Evolutionary conservation across 2,329 filamentous ascomycete genomes (phyloP).

Genomic region (Didymella glomerata): DNA sequence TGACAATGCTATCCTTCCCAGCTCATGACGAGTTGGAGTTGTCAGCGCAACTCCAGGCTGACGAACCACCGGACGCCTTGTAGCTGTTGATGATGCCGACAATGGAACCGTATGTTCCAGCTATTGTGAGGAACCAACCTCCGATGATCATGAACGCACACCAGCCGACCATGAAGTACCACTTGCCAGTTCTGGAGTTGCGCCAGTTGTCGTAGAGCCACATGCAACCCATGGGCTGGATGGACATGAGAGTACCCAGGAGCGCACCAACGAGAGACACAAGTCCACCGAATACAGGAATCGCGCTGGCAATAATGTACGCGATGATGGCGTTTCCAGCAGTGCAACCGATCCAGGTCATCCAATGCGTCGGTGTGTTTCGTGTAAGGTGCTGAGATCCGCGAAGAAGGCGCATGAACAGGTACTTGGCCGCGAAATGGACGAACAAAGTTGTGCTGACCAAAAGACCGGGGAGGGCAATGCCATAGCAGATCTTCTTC

Average conservation of each 20-base stretch:
- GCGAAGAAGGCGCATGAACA: conserved; percentile 74
- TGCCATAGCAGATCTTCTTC: conserved; percentile 71
- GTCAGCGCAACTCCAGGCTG: conserved; percentile 38
- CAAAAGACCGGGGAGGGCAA: conserved; percentile 64
- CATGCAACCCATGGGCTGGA: conserved; percentile 43
- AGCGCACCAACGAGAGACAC: conserved; percentile 40
- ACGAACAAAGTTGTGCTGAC: conserved; percentile 36
- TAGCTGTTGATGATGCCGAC: conserved; percentile 40
- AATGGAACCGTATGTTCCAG: conserved; percentile 39
- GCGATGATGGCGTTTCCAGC: conserved; percentile 27
- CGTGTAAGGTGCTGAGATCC: conserved; percentile 69
- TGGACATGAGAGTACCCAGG: conserved; percentile 38
- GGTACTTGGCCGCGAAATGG: conserved; percentile 40
- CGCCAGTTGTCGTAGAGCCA: conserved; percentile 42
- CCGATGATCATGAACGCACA: conserved; percentile 34
- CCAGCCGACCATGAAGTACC: conserved; percentile 37
- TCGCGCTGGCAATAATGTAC: conserved; percentile 38
- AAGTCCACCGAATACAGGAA: conserved; percentile 41
- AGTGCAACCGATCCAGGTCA: conserved; percentile 37
- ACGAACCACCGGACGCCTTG: conserved; percentile 33
- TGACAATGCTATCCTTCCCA: not conserved
- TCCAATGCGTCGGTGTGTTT: conserved; percentile 39
- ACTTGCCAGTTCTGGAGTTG: conserved; percentile 22
- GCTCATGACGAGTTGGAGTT: conserved; percentile 27
- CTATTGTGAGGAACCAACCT: conserved; percentile 36